phyloP scores from a whole-genome alignment of 768 basidiomycete genomes.

The Cystofilobasidium bisporidii region DNA sequence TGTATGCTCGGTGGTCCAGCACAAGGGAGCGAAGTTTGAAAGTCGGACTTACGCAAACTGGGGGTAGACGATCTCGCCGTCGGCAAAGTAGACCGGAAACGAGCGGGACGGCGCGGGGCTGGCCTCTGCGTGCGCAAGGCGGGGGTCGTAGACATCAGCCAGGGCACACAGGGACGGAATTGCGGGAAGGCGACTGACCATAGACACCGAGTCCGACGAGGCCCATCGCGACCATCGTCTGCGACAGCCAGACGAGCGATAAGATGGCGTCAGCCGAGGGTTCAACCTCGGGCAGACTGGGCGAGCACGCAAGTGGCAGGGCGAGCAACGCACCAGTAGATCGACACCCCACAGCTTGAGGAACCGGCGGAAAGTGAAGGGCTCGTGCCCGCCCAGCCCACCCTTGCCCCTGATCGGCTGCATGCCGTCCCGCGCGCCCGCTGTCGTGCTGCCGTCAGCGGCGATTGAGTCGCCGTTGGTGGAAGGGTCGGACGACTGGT shows the following conservation, averaged over 20 bases:
- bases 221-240: constrained; percentile 55
- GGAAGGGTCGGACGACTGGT: too few relatives aligned
- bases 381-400: constrained; percentile 15
- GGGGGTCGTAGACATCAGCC: not conserved
- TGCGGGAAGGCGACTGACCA: not conserved
- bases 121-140: not conserved
- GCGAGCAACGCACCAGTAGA: not conserved
- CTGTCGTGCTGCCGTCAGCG: too few relatives aligned
- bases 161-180: not conserved
- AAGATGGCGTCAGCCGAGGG: constrained; percentile 40
- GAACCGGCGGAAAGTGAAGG: constrained; percentile 6
- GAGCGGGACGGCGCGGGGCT: constrained; percentile 33
- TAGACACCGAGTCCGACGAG: constrained; percentile 34
- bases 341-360: constrained; percentile 21
- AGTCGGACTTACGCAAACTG: constrained; percentile 28
- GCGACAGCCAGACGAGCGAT: too few relatives aligned
- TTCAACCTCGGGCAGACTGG: too few relatives aligned
- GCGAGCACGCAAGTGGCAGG: too few relatives aligned
- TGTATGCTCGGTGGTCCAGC: too few relatives aligned
- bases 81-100: constrained; percentile 45
- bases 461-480: too few relatives aligned
- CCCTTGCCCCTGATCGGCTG: constrained; percentile 5
- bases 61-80: constrained; percentile 50
- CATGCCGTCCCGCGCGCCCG: not conserved
- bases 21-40: too few relatives aligned